phyloP scores from a whole-genome alignment of 495 filamentous ascomycete species.

The Schizothecium vesticola region DNA sequence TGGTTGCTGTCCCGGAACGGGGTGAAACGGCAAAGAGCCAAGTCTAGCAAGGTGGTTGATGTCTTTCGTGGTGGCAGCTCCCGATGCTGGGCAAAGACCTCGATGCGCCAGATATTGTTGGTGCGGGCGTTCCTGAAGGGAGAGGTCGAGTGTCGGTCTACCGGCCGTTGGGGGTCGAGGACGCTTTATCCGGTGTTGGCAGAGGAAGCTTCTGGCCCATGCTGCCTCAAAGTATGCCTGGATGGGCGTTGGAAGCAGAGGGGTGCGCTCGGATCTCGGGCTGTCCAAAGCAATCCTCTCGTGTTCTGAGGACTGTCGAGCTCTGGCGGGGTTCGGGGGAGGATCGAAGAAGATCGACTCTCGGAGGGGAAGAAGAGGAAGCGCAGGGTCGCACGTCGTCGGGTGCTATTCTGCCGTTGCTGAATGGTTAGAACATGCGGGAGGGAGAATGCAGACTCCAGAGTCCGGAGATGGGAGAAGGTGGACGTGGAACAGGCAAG shows the following conservation, averaged over 20 bases:
- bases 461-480: background rate
- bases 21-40: background rate
- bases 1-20: constrained; percentile 34
- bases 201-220: background rate
- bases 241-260: background rate
- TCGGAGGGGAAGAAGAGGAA: background rate
- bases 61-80: background rate
- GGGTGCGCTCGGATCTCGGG: background rate
- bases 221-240: background rate
- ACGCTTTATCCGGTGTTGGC: background rate
- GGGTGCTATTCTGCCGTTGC: background rate
- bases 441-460: background rate
- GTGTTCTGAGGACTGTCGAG: background rate
- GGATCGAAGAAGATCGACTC: background rate
- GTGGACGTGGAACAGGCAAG: background rate
- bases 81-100: background rate
- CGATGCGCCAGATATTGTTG: background rate
- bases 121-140: background rate
- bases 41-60: background rate
- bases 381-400: background rate
- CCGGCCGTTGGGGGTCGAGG: background rate
- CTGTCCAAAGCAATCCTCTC: background rate
- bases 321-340: background rate
- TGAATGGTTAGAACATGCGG: background rate
- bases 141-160: background rate